Base-by-base conservation (phyloP, 345 rosid species). In the Populus euphratica region DNA sequence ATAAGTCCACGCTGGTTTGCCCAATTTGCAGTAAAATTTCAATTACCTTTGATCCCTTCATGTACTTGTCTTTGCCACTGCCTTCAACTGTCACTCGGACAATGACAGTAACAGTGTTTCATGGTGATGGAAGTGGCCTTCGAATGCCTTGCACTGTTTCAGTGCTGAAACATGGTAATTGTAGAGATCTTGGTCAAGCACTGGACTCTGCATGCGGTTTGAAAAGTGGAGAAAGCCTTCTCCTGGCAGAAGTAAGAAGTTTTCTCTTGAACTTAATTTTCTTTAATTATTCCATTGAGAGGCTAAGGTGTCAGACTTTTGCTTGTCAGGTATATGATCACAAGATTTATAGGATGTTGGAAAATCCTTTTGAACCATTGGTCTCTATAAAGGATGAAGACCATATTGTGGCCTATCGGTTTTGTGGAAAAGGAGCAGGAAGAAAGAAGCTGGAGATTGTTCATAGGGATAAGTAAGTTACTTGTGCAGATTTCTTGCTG, bases 1-100 rank as follows among this genome's bases (percentile, higher is more conserved):
- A 95, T 77, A 95, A 93, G 85, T 95, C 99, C 13, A 95, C 99
- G 16, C 82, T 95, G 71, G 97, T 90, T 69, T 95, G 99, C 80
- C 98, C 98, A 77, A 83, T 75, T 76, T 95, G 99, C 83, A 81
- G 89, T 79, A 92, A 95, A 82, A 85, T 91, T 76, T 95, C 99
- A 49, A 83, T 93, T 82, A 95, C 98, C 38, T 95, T 92, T 80
- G 99, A 95, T 77, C 99, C 99, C 61, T 93, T 95, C 81, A 95
- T 95, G 99, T 92, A 93, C 82, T 86, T 95, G 75, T 86, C 98
- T 21, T 76, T 95, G 89, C 98, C 98, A n/a, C 84, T 95, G 64
- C 98, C 97, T 75, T 90, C 98, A 74, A 90, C 85, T 76, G 87
- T 83, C 74, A 89, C 93, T 50, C 91, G 98, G 78, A 79, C 88